phyloP scores from a whole-genome alignment of 1,139 yeast species.

The Zhuliangozyma parablackwelliae region DNA sequence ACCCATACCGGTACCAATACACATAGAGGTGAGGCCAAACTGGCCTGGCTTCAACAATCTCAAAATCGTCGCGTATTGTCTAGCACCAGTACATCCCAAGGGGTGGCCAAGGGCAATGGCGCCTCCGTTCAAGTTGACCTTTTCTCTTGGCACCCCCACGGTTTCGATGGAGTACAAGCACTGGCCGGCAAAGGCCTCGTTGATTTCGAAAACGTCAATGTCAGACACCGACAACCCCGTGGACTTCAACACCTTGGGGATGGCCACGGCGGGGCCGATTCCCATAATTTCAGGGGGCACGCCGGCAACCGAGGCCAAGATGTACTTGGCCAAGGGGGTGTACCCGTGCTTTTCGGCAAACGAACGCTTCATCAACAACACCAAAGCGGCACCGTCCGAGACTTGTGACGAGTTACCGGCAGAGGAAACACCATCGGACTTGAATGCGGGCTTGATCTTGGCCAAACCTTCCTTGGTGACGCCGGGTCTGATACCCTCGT shows the following conservation, averaged over 20 bases:
- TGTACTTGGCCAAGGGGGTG: constrained; percentile 33
- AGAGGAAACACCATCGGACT: constrained; percentile 31
- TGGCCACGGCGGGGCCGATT: constrained; percentile 36
- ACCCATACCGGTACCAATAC: constrained; percentile 15
- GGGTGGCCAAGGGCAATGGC: constrained; percentile 14
- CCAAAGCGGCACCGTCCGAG: constrained; percentile 40
- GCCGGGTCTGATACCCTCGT: constrained; percentile 29
- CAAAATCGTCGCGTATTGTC: constrained; percentile 13
- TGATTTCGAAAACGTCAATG: constrained; percentile 12
- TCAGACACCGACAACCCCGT: constrained; percentile 10
- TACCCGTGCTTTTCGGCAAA: constrained; percentile 30
- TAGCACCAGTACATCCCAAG: constrained; percentile 13
- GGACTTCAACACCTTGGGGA: constrained; percentile 25
- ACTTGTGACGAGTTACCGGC: constrained; percentile 43
- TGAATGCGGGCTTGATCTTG: constrained; percentile 29
- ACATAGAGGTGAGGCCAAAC: constrained; percentile 13
- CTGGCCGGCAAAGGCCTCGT: constrained; percentile 14
- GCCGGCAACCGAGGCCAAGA: constrained; percentile 32
- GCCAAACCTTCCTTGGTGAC: constrained; percentile 26
- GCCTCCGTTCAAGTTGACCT: constrained; percentile 13
- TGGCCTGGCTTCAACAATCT: constrained; percentile 13
- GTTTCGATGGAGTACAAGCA: constrained; percentile 12
- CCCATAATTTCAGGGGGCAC: constrained; percentile 40
- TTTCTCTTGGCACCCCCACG: constrained; percentile 8
- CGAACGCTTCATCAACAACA: constrained; percentile 30